These are phyloP conservation scores for Cyclotella atomus DNA, from an alignment of 108 stramenopile species.

Conservation along the genomic window DNA sequence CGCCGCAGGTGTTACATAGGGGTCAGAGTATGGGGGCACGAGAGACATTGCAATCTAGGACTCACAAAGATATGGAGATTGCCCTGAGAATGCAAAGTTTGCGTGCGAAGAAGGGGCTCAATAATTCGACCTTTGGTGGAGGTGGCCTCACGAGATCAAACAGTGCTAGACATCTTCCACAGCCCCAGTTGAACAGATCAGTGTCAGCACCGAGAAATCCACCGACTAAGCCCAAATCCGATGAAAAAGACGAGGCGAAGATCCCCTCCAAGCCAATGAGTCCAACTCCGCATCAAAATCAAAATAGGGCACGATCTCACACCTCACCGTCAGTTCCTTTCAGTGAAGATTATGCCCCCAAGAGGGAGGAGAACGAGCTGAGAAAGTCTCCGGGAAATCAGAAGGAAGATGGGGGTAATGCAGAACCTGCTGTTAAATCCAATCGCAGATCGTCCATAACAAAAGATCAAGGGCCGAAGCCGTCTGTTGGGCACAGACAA, in stretches of 20 bases:
- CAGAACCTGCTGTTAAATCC: too few species aligned
- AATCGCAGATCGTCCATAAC: not conserved
- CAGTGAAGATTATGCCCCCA: not conserved
- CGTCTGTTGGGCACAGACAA: not conserved
- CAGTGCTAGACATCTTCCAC: not conserved
- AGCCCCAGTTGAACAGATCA: not conserved
- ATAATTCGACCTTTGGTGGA: not conserved
- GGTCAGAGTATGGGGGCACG: not conserved
- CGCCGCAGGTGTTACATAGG: not conserved
- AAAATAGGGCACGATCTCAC: not conserved
- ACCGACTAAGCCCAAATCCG: not conserved
- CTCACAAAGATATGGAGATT: slow-evolving; percentile 18
- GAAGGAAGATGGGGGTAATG: too few species aligned
- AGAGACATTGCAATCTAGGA: slow-evolving; percentile 4
- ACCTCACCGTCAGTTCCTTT: not conserved
- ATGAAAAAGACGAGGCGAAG: not conserved
- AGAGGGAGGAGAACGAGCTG: not conserved
- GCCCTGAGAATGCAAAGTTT: slow-evolving; percentile 31
- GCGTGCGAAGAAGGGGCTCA: slow-evolving; percentile 22
- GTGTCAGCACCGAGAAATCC: not conserved
- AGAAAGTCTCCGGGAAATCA: not conserved
- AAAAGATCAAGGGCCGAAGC: too few species aligned
- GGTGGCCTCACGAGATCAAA: not conserved
- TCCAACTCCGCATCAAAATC: not conserved
- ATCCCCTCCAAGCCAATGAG: not conserved